These are phyloP conservation scores for Syncephalastrum contaminatum DNA, from an alignment of 371 early-diverging fungal species.

Conservation along the genomic window DNA sequence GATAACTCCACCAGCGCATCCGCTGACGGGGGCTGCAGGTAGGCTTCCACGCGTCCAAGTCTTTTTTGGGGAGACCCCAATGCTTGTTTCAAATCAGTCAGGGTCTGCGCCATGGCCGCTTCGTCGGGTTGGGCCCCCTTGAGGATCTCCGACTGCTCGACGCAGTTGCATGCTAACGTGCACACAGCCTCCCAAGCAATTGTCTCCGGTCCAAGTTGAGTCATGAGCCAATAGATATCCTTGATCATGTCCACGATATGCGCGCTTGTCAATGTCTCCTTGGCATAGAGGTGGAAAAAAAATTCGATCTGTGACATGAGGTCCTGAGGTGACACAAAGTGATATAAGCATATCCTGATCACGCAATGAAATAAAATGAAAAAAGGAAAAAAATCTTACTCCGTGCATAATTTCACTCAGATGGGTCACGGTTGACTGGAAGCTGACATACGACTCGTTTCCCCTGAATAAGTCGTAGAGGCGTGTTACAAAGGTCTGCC, in stretches of 20 bases:
- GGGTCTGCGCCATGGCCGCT: slow-evolving; percentile 7
- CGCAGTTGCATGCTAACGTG: slow-evolving; percentile 57
- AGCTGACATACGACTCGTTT: slow-evolving; percentile 42
- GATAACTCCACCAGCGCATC: not conserved
- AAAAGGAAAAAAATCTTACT: slow-evolving; percentile 15
- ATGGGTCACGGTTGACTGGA: slow-evolving; percentile 78
- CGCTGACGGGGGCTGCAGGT: slow-evolving; percentile 1
- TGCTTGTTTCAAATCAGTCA: slow-evolving; percentile 13
- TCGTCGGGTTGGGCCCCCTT: slow-evolving; percentile 17
- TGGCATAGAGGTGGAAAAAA: slow-evolving; percentile 77
- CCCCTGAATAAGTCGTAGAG: slow-evolving; percentile 37
- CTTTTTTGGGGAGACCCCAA: slow-evolving; percentile 14
- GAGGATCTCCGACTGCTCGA: slow-evolving; percentile 56
- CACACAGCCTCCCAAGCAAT: slow-evolving; percentile 59
- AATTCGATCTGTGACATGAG: slow-evolving; percentile 75
- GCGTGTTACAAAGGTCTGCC: slow-evolving; percentile 39
- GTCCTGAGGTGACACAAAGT: slow-evolving; percentile 40
- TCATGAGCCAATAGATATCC: slow-evolving; percentile 71
- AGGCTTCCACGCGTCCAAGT: slow-evolving; percentile 10
- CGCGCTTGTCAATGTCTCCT: slow-evolving; percentile 64
- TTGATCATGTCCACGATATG: slow-evolving; percentile 84
- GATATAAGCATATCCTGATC: not conserved
- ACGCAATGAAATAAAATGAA: slow-evolving; percentile 4
- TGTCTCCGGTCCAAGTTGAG: slow-evolving; percentile 43
- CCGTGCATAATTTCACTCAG: slow-evolving; percentile 78